Evolutionary conservation across 345 rosid genomes (phyloP), one percentile per base, ranked within the genome.

Genomic region (Rhizophora mangle): DNA sequence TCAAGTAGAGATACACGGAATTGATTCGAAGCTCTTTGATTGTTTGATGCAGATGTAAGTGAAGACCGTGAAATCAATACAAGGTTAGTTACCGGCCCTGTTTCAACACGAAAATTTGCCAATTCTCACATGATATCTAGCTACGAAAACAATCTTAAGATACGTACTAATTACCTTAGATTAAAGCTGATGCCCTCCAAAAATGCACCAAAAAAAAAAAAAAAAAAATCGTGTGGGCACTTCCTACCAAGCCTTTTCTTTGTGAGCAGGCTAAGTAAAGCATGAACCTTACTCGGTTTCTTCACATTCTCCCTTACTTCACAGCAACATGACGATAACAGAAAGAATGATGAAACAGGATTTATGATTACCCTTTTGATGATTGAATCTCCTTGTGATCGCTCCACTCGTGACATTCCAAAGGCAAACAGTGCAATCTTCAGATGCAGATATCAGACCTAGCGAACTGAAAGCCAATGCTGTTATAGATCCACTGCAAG

Each of bases 371-470:
- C 89, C 87, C 69, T 85, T 85, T 24, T 52, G 60, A 57, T 78
- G 77, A 70, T 77, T 65, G 65, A 85, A 78, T 72, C 80, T 75
- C 63, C 75, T 75, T 11, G 80, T 32, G 20, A 78, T 64, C 60
- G 58, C 65, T 76, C 73, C 6, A 15, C 43, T 67, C 22, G 27
- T 8, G 13, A 78, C 64, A 75, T 85, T 82, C 89, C 89, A 85
- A 15, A 85, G 82, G 76, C 84, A 81, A 64, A 83, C 74, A 24
- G 79, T 83, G 72, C 75, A 54, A 55, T 85, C 89, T 63, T 81
- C 81, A 5, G 87, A 83, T 68, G 87, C 84, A 19, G 89, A 85
- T 79, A 85, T 56, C 67, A 85, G 63, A 68, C 77, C 79, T 19
- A 66, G 65, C 31, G 63, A 32, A 8, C 84, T 59, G 72, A 83